A percentile compares a stretch with the other conserved stretches of the same genome.
These are phyloP conservation scores for Hymenoscyphus occultus DNA, from an alignment of 2,329 filamentous ascomycete species.

Conservation along the genomic window DNA sequence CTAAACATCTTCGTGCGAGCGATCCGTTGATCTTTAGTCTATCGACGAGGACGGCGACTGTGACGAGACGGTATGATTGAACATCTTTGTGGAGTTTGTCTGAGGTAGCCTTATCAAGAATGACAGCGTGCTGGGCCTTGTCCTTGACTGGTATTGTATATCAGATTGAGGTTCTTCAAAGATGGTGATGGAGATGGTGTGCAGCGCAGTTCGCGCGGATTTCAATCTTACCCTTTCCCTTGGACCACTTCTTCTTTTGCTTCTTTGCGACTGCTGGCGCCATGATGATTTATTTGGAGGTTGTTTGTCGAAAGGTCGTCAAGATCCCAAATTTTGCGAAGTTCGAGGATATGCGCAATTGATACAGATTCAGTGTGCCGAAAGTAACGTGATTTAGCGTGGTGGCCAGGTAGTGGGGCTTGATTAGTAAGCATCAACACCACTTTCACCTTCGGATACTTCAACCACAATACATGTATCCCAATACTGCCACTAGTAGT, in stretches of 20 bases:
- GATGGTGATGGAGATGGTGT: not conserved
- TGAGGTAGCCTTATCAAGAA: constrained; percentile 95
- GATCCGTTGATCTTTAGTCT: constrained; percentile 99
- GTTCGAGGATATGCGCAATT: constrained; percentile 1
- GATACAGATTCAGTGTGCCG: not conserved
- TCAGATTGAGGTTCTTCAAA: constrained; percentile 1
- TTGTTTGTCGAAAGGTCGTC: constrained; percentile 9
- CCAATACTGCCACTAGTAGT: no score
- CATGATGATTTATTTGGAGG: constrained; percentile 12
- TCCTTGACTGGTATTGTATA: constrained; percentile 75
- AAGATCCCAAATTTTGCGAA: not conserved
- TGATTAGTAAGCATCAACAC: not conserved
- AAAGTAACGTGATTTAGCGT: constrained; percentile 9
- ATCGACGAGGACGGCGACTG: constrained; percentile 97
- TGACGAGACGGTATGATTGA: constrained; percentile 99
- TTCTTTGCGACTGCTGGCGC: constrained; percentile 13
- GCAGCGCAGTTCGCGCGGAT: not conserved
- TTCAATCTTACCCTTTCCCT: constrained; percentile 52
- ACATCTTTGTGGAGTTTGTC: constrained; percentile 99
- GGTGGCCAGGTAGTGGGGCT: not conserved
- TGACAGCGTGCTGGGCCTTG: constrained; percentile 99
- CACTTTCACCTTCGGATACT: not conserved
- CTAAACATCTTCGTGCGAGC: constrained; percentile 83
- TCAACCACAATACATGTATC: no score
- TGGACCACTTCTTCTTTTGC: constrained; percentile 49